Evolutionary conservation across 2,329 filamentous ascomycete genomes (phyloP).

Genomic region (Fusarium sp.): DNA sequence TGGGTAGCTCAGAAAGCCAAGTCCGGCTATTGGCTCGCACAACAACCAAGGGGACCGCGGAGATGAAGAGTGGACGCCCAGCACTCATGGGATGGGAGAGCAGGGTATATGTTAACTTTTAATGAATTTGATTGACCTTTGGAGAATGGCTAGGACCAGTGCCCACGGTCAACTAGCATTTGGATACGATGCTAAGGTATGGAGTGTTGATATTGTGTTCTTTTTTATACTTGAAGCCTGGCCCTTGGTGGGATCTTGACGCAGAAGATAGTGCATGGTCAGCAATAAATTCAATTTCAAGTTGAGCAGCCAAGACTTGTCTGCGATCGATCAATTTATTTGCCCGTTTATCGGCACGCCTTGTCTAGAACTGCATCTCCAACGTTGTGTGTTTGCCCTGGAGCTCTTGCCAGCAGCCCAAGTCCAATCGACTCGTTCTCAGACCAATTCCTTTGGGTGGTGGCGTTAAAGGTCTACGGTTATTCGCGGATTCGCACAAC

Average conservation of each 20-base stretch:
- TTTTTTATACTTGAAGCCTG: too few relatives aligned
- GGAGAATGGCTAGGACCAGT: neutral
- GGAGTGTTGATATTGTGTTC: too few relatives aligned
- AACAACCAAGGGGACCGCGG: rapidly evolving
- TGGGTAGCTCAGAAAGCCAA: slow-evolving; percentile 36
- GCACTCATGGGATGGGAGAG: slow-evolving; percentile 35
- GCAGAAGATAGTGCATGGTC: neutral
- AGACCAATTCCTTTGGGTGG: neutral
- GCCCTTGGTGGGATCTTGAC: too few relatives aligned
- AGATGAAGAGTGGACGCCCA: slow-evolving; percentile 4
- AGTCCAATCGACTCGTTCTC: neutral
- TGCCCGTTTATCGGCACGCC: neutral
- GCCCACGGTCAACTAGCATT: neutral
- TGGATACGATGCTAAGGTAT: too few relatives aligned
- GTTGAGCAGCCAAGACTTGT: neutral
- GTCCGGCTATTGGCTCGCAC: slow-evolving; percentile 47
- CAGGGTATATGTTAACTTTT: slow-evolving; percentile 36
- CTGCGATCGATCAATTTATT: neutral
- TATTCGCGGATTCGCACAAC: neutral
- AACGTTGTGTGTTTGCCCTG: neutral
- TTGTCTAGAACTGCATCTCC: neutral
- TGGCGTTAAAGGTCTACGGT: neutral
- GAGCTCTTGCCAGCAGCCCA: neutral
- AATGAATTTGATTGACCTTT: neutral
- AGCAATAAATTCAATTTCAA: neutral